phyloP scores from a whole-genome alignment of 2,329 filamentous ascomycete species.

The Phoma sp. region DNA sequence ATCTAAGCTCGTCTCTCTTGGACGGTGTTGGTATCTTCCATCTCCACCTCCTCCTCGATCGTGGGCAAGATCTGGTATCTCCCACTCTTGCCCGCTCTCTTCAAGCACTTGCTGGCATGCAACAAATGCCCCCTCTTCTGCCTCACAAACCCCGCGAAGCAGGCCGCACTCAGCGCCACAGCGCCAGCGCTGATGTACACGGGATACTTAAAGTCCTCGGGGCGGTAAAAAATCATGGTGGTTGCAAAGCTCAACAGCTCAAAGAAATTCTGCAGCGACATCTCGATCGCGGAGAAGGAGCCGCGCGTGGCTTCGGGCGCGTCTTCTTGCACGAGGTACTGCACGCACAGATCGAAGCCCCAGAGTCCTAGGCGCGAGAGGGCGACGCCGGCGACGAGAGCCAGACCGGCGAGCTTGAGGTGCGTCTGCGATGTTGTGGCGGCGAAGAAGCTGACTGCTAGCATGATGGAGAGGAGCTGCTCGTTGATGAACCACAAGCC shows the following conservation, averaged over 20 bases:
- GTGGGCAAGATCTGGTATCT: constrained; percentile 30
- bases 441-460: constrained; percentile 44
- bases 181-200: constrained; percentile 64
- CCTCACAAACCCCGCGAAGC: constrained; percentile 65
- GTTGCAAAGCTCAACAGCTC: constrained; percentile 70
- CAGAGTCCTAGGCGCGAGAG: constrained; percentile 53
- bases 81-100: constrained; percentile 19
- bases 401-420: constrained; percentile 30
- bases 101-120: constrained; percentile 30
- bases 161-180: constrained; percentile 55
- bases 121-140: constrained; percentile 62
- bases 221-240: constrained; percentile 68
- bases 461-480: constrained; percentile 64
- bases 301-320: constrained; percentile 58
- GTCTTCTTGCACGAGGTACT: constrained; percentile 55
- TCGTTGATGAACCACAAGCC: constrained; percentile 75
- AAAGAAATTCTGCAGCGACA: constrained; percentile 71
- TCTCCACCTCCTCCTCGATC: constrained; percentile 30
- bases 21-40: background rate
- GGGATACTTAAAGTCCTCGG: constrained; percentile 69
- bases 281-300: constrained; percentile 71
- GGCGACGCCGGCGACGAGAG: constrained; percentile 49
- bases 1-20: constrained; percentile 2
- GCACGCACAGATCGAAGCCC: constrained; percentile 56
- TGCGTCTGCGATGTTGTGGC: constrained; percentile 14